phyloP scores from a whole-genome alignment of 176 grass and related monocot genomes.

The Carex littledalei region DNA sequence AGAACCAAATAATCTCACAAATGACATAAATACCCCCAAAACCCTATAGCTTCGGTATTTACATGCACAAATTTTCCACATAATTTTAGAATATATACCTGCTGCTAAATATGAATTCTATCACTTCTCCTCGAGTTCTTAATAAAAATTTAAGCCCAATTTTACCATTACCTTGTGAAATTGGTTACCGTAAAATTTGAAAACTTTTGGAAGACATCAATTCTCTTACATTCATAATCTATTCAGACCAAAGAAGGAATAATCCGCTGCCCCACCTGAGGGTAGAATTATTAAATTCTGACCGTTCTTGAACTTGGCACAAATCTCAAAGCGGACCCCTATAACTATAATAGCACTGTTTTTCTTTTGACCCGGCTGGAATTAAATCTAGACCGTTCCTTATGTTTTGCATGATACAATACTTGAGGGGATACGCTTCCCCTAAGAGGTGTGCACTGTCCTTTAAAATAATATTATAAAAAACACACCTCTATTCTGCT shows the following conservation, averaged over 20 bases:
- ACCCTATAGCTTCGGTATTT: not conserved
- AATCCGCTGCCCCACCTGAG: too few relatives aligned
- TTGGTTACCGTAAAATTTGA: not conserved
- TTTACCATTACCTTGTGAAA: not conserved
- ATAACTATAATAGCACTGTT: too few relatives aligned
- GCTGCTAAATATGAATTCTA: not conserved
- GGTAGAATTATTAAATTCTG: too few relatives aligned
- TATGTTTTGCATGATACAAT: too few relatives aligned
- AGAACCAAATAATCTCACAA: not conserved
- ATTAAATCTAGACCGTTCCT: too few relatives aligned
- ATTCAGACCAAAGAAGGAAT: not conserved
- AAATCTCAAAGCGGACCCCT: too few relatives aligned
- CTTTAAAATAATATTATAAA: too few relatives aligned
- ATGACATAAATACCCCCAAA: slow-evolving; percentile 7
- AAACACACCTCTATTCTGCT: too few relatives aligned
- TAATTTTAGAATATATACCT: not conserved
- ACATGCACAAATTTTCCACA: not conserved
- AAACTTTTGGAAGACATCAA: not conserved
- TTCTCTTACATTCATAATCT: not conserved
- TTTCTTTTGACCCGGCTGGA: too few relatives aligned
- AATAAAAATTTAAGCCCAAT: not conserved
- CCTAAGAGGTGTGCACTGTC: too few relatives aligned
- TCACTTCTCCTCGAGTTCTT: not conserved
- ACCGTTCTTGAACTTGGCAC: too few relatives aligned
- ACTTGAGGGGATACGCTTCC: too few relatives aligned